These are phyloP conservation scores for Colletotrichum tofieldiae DNA, from an alignment of 2,329 filamentous ascomycete genomes.

Conservation along the genomic window DNA sequence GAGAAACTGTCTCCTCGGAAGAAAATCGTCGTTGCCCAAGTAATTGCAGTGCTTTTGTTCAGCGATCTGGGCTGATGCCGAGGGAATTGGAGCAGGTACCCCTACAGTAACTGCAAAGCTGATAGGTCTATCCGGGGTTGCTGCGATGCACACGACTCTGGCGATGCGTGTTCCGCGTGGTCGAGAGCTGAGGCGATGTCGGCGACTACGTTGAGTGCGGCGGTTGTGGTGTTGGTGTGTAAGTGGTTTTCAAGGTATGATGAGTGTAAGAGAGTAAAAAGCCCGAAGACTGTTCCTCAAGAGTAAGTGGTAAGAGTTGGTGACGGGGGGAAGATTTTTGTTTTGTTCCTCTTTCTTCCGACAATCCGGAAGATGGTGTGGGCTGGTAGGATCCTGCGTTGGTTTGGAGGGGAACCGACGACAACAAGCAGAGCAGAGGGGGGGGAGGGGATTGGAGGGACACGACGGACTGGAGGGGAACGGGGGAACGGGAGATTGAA, in stretches of 20 bases:
- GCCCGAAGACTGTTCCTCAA: neutral
- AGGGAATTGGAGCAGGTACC: conserved; percentile 23
- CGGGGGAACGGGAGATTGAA: conserved; percentile 24
- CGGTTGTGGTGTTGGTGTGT: neutral
- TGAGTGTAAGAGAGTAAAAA: neutral
- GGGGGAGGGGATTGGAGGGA: conserved; percentile 45
- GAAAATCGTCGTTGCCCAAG: neutral
- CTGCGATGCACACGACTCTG: conserved; percentile 4
- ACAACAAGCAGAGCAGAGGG: conserved; percentile 40
- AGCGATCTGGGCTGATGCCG: conserved; percentile 26
- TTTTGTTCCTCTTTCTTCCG: conserved; percentile 12
- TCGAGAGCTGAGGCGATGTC: neutral
- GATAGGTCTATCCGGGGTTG: conserved; percentile 11
- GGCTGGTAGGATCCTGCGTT: neutral
- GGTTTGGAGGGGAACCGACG: conserved; percentile 32
- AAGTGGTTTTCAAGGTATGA: neutral
- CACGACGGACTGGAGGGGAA: conserved; percentile 22
- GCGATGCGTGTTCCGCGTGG: neutral
- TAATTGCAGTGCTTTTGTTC: neutral
- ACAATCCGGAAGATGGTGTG: neutral
- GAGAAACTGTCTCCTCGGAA: neutral
- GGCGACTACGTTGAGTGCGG: neutral
- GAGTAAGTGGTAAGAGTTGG: neutral
- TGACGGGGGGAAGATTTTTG: neutral
- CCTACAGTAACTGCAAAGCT: conserved; percentile 30